phyloP scores from a whole-genome alignment of 495 filamentous ascomycete genomes.

The Pseudoneurospora amorphoporcata region DNA sequence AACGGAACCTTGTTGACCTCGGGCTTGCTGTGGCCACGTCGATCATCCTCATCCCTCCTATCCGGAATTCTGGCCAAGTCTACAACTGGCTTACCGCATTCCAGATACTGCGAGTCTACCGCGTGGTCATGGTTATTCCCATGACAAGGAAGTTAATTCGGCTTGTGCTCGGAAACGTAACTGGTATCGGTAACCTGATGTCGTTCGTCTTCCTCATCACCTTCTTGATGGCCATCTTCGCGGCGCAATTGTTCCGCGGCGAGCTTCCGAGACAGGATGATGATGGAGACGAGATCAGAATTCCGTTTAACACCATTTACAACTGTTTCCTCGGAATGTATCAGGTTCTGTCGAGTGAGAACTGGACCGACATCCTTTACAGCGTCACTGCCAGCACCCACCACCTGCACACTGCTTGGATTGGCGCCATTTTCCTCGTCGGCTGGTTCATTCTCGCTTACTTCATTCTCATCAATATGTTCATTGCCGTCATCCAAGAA shows the following conservation, averaged over 20 bases:
- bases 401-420: conserved; percentile 66
- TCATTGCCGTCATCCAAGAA: conserved; percentile 99
- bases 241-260: conserved; percentile 84
- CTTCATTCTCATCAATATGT: conserved; percentile 99
- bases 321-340: conserved; percentile 98
- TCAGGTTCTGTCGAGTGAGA: conserved; percentile 91
- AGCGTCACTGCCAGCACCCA: conserved; percentile 60
- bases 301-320: conserved; percentile 83
- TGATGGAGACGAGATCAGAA: conserved; percentile 44
- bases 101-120: conserved; percentile 86
- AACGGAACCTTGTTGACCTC: conserved; percentile 71
- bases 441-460: conserved; percentile 92
- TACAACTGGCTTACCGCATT: conserved; percentile 92
- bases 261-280: conserved; percentile 55
- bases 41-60: conserved; percentile 75
- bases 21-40: conserved; percentile 67
- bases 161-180: conserved; percentile 82
- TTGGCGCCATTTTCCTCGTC: conserved; percentile 84
- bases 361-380: conserved; percentile 88
- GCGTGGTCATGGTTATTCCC: conserved; percentile 80
- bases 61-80: conserved; percentile 61
- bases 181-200: conserved; percentile 87
- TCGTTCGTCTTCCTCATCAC: conserved; percentile 94
- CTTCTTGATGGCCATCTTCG: conserved; percentile 87
- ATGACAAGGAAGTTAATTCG: conserved; percentile 77